Base-by-base conservation (phyloP, 441 rosid genomes). In the Bocquillonia castaneifolia region DNA sequence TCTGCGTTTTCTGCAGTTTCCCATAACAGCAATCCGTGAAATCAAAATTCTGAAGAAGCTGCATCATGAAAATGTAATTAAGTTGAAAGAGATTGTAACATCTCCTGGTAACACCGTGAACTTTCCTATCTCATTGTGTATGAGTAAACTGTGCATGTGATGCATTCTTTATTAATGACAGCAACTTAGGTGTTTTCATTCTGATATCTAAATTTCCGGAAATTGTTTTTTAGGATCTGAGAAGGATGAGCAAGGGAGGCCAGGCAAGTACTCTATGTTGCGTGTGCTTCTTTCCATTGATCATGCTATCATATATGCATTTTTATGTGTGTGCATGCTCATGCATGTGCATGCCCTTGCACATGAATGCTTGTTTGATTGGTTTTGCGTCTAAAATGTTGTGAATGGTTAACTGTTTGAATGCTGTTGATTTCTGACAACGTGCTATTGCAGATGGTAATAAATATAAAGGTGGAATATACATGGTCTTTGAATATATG, bases 401-500 rank as follows among this genome's bases (percentile, higher is more conserved):
- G 1, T 31, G 32, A 28, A 15, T 66, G 29, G 63, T 32, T 22
- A 25, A 23, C 61, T 68, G 56, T 36, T 28, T 67, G 54, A 63
- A 23, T 50, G 20, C 47, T 37, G 52, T n/a, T 48, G 54, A 26
- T 68, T 63, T 52, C 53, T 72, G 42, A 72, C 31, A 37, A 0
- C 23, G 63, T 51, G 67, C 12, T 29, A 57, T 69, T 77, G 65
- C 81, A 92, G 99, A 90, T 81, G 96, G 92, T 68, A 90, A 89
- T 76, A 94, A 94, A 80, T 90, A 94, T 69, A 89, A 85, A 64
- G 98, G 98, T 60, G 88, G 97, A 66, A 91, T 88, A 72, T 93
- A 93, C 80, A 92, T 94, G 98, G 99, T 94, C 40, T 94, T 92
- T 64, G 98, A 94, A 75, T 94, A 94, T 82, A 94, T 94, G 99